phyloP scores from a whole-genome alignment of 306 rosid species.

The Urtica urens region DNA sequence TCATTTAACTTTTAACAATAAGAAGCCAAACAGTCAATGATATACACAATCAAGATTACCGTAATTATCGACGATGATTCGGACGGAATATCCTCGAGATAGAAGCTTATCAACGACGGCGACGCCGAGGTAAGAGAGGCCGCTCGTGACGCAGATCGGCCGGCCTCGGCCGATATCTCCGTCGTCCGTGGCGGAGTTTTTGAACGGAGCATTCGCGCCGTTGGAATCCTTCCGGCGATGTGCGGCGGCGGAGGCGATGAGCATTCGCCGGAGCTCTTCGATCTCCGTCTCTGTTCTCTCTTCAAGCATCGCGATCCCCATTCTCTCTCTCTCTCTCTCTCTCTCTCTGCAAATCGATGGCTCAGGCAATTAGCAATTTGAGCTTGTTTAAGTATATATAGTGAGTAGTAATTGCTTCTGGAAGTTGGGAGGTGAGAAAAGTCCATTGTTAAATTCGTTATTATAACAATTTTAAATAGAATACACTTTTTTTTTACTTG shows the following conservation, averaged over 20 bases:
- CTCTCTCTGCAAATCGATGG: neutral
- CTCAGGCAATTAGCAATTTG: too few species aligned
- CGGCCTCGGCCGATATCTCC: conserved; percentile 20
- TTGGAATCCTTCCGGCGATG: conserved; percentile 34
- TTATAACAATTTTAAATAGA: too few species aligned
- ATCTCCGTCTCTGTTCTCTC: conserved; percentile 35
- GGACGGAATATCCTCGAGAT: conserved; percentile 60
- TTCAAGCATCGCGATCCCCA: conserved; percentile 49
- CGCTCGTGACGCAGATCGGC: conserved; percentile 71
- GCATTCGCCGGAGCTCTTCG: conserved; percentile 36
- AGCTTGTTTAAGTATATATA: too few species aligned
- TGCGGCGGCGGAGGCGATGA: conserved; percentile 30
- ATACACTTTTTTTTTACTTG: too few species aligned
- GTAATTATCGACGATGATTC: conserved; percentile 45
- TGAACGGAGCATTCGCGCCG: conserved; percentile 5
- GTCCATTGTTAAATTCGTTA: too few species aligned
- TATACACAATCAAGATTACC: conserved; percentile 25
- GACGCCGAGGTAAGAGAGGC: conserved; percentile 63
- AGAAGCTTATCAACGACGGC: conserved; percentile 60
- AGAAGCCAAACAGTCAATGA: too few species aligned
- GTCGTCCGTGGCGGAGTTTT: neutral
- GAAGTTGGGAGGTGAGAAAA: too few species aligned
- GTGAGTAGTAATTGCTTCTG: too few species aligned
- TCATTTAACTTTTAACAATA: too few species aligned
- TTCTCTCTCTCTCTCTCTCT: conserved; percentile 2